phyloP scores from a whole-genome alignment of 352 stramenopile species.

The Globisporangium spiculum region DNA sequence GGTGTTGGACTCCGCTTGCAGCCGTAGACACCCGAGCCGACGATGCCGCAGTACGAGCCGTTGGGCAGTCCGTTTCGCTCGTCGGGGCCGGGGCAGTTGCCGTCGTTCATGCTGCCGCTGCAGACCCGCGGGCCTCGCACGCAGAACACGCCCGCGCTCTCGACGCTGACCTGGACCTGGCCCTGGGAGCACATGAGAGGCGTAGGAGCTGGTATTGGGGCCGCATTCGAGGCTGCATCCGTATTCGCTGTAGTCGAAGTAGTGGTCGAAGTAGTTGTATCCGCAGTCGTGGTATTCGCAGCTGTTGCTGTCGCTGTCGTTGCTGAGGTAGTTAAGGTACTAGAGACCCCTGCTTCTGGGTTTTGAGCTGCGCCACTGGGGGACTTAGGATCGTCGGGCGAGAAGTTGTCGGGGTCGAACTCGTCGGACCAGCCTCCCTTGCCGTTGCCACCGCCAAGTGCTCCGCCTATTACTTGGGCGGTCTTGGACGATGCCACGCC shows the following conservation, averaged over 20 bases:
- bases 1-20: background rate
- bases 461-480: background rate
- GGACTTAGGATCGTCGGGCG: background rate
- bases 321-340: background rate
- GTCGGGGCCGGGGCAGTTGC: slow-evolving; percentile 11
- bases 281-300: background rate
- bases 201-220: background rate
- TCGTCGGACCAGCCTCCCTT: background rate
- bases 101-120: slow-evolving; percentile 3
- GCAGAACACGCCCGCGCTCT: slow-evolving; percentile 16
- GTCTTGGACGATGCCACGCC: background rate
- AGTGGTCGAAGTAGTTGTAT: background rate
- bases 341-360: background rate
- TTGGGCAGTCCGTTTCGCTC: background rate
- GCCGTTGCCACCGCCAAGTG: background rate
- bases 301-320: background rate
- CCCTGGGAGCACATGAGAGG: background rate
- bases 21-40: slow-evolving; percentile 13
- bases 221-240: background rate
- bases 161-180: slow-evolving; percentile 9
- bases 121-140: slow-evolving; percentile 8
- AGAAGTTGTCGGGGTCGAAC: slow-evolving; percentile 7
- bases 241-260: background rate
- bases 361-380: background rate
- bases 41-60: slow-evolving; percentile 9